These are phyloP conservation scores for Tylopilus intermedius DNA, from an alignment of 768 basidiomycete species.

Conservation along the genomic window DNA sequence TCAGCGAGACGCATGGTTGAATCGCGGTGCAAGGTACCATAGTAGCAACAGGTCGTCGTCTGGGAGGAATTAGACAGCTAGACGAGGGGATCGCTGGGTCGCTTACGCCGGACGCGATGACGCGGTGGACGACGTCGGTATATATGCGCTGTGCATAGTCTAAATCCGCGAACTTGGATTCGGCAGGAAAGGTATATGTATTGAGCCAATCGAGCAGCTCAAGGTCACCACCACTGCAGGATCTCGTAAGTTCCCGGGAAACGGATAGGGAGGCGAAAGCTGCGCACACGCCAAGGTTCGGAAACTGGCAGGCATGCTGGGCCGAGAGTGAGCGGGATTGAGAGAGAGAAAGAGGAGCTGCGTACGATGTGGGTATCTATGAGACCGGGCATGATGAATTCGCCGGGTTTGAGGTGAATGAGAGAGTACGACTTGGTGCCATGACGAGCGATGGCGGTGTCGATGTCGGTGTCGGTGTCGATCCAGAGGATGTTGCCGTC, in stretches of 20 bases:
- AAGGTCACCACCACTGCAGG: conserved; percentile 69
- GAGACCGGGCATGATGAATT: conserved; percentile 84
- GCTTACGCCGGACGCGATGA: conserved; percentile 73
- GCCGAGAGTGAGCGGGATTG: neutral
- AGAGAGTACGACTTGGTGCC: conserved; percentile 36
- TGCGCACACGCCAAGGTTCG: conserved; percentile 36
- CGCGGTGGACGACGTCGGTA: conserved; percentile 61
- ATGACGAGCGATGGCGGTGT: conserved; percentile 46
- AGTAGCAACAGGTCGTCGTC: conserved; percentile 96
- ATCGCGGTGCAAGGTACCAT: conserved; percentile 75
- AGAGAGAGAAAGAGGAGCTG: neutral
- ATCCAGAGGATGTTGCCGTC: conserved; percentile 69
- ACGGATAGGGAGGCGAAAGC: neutral
- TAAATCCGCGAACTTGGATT: conserved; percentile 66
- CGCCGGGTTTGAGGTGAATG: conserved; percentile 41
- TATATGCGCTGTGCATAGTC: conserved; percentile 70
- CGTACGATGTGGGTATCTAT: conserved; percentile 89
- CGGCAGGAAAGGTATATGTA: conserved; percentile 83
- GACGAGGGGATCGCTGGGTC: neutral
- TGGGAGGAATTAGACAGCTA: conserved; percentile 8
- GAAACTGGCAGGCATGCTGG: conserved; percentile 40
- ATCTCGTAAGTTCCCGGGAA: conserved; percentile 3
- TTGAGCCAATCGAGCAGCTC: conserved; percentile 88
- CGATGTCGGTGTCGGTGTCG: conserved; percentile 53
- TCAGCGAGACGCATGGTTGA: conserved; percentile 80